phyloP scores from a whole-genome alignment of 306 rosid species.

The Sesbania bispinosa region DNA sequence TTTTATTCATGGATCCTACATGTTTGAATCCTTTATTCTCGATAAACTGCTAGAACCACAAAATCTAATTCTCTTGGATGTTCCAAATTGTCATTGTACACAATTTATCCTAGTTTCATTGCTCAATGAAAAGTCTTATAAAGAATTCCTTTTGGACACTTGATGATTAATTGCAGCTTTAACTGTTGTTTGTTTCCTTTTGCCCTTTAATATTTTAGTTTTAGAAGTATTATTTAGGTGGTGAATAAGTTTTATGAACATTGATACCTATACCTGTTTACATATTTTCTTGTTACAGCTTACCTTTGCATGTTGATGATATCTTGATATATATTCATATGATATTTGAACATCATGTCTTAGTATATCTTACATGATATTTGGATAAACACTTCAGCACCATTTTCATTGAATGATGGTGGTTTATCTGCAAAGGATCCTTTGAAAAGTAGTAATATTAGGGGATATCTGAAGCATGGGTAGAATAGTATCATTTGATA shows the following conservation, averaged over 20 bases:
- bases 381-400: background rate
- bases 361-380: background rate
- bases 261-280: no score
- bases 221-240: background rate
- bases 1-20: background rate
- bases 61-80: background rate
- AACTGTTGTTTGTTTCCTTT: background rate
- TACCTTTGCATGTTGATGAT: background rate
- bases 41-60: background rate
- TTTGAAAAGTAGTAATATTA: background rate
- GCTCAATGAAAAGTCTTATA: background rate
- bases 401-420: background rate
- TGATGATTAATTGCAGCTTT: background rate
- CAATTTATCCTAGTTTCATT: background rate
- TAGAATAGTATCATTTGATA: background rate
- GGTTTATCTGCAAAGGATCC: background rate
- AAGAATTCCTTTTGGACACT: background rate
- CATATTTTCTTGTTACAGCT: background rate
- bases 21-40: background rate
- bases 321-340: background rate
- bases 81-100: background rate
- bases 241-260: no score
- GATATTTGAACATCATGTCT: background rate
- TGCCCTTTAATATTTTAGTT: background rate
- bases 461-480: background rate